Evolutionary conservation across 306 rosid species (phyloP).

Genomic region (Castanea mollissima): DNA sequence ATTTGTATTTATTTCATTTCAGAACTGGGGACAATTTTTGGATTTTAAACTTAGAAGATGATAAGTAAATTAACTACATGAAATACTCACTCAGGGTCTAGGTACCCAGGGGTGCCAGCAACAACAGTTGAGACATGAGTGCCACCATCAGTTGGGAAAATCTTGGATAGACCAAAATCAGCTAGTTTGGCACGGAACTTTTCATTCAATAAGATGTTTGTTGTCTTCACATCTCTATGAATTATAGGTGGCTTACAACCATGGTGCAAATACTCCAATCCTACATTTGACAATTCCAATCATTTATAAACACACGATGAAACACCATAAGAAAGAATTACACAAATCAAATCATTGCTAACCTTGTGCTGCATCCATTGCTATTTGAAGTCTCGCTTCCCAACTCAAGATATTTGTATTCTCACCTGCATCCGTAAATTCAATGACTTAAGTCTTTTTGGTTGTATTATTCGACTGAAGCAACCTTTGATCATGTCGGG

Average conservation of each 20-base stretch:
- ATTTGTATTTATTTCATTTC: slow-evolving; percentile 12
- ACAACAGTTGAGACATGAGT: slow-evolving; percentile 34
- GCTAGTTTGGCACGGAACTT: slow-evolving; percentile 44
- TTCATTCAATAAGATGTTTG: slow-evolving; percentile 44
- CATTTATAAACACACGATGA: not conserved
- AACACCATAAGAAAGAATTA: not conserved
- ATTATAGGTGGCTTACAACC: slow-evolving; percentile 47
- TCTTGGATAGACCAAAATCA: slow-evolving; percentile 48
- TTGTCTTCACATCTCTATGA: slow-evolving; percentile 55
- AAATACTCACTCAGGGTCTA: slow-evolving; percentile 41
- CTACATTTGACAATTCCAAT: slow-evolving; percentile 6
- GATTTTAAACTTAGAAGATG: not conserved
- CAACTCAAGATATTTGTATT: slow-evolving; percentile 30
- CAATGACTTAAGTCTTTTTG: not conserved
- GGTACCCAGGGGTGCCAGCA: slow-evolving; percentile 45
- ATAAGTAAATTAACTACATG: not conserved
- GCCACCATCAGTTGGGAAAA: slow-evolving; percentile 25
- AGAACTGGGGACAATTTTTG: not conserved
- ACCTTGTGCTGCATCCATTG: slow-evolving; percentile 53
- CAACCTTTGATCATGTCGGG: too few relatives aligned
- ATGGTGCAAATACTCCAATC: slow-evolving; percentile 55
- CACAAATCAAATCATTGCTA: not conserved
- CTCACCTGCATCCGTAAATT: slow-evolving; percentile 1
- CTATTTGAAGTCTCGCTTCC: slow-evolving; percentile 48
- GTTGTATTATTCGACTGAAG: not conserved